Evolutionary conservation across 2,329 filamentous ascomycete genomes (phyloP).

Genomic region (Hansfordia pulvinata): DNA sequence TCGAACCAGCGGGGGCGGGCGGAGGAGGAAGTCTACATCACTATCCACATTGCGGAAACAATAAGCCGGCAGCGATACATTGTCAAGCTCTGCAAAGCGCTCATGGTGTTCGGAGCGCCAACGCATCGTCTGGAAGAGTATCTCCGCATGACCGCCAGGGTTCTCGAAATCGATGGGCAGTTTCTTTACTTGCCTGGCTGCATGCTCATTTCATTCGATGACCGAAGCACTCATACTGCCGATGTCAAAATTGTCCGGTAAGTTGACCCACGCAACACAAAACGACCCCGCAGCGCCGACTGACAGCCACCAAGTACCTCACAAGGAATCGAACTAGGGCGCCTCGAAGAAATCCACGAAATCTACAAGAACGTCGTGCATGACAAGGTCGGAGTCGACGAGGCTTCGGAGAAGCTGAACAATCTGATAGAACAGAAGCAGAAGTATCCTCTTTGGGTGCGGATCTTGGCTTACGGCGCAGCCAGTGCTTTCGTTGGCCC

Average conservation of each 20-base stretch:
- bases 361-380: slow-evolving; percentile 77
- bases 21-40: slow-evolving; percentile 27
- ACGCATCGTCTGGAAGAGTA: slow-evolving; percentile 84
- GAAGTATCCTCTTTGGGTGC: too few relatives aligned
- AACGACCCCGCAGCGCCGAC: too few relatives aligned
- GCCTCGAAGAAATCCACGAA: slow-evolving; percentile 59
- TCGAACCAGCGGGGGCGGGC: slow-evolving; percentile 19
- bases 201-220: slow-evolving; percentile 85
- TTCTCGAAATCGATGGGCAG: slow-evolving; percentile 73
- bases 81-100: slow-evolving; percentile 63
- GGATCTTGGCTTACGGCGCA: slow-evolving; percentile 56
- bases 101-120: slow-evolving; percentile 82
- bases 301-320: slow-evolving; percentile 18
- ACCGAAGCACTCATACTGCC: slow-evolving; percentile 57
- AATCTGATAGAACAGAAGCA: too few relatives aligned
- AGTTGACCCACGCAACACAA: too few relatives aligned
- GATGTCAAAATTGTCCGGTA: slow-evolving; percentile 60
- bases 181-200: slow-evolving; percentile 81
- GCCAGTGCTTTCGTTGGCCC: slow-evolving; percentile 60
- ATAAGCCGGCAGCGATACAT: slow-evolving; percentile 69
- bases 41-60: slow-evolving; percentile 44
- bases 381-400: slow-evolving; percentile 58
- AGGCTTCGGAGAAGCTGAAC: slow-evolving; percentile 50
- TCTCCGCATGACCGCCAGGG: slow-evolving; percentile 75
- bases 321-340: slow-evolving; percentile 62